These are phyloP conservation scores for Suhomyces bribrorum DNA, from an alignment of 1,139 yeast species.

Conservation along the genomic window DNA sequence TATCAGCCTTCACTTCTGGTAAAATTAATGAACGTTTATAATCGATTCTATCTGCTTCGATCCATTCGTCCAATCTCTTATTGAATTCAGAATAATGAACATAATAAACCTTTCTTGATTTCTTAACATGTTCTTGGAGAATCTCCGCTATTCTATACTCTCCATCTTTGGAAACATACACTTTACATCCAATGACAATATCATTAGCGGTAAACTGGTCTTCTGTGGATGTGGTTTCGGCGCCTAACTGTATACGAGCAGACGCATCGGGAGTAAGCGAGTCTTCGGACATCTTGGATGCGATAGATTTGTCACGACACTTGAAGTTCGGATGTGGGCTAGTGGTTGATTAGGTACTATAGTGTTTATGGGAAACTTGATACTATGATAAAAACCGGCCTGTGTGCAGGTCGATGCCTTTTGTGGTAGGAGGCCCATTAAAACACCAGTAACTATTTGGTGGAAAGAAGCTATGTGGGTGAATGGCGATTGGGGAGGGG, in stretches of 20 bases:
- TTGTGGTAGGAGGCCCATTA: too few species aligned
- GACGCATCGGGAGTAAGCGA: conserved; percentile 12
- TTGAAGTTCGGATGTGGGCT: too few species aligned
- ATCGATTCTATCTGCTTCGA: conserved; percentile 69
- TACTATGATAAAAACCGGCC: too few species aligned
- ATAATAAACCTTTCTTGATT: conserved; percentile 78
- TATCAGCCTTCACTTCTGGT: conserved; percentile 66
- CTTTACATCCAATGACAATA: conserved; percentile 72
- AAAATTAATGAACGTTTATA: conserved; percentile 63
- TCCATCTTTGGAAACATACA: conserved; percentile 78
- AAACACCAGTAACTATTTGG: too few species aligned
- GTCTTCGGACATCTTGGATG: conserved; percentile 6
- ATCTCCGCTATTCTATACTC: conserved; percentile 83
- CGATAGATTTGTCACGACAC: not conserved
- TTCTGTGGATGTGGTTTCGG: conserved; percentile 10
- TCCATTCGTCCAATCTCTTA: conserved; percentile 92
- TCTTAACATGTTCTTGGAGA: conserved; percentile 71
- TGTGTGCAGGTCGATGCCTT: too few species aligned
- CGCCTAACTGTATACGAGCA: conserved; percentile 13
- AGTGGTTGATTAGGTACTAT: too few species aligned
- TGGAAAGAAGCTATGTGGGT: too few species aligned
- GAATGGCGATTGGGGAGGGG: too few species aligned
- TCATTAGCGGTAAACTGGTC: conserved; percentile 44
- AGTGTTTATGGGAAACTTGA: too few species aligned
- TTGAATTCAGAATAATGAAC: conserved; percentile 95